Evolutionary conservation across 2,329 filamentous ascomycete genomes (phyloP).

Genomic region (Cladobotryum mycophilum): DNA sequence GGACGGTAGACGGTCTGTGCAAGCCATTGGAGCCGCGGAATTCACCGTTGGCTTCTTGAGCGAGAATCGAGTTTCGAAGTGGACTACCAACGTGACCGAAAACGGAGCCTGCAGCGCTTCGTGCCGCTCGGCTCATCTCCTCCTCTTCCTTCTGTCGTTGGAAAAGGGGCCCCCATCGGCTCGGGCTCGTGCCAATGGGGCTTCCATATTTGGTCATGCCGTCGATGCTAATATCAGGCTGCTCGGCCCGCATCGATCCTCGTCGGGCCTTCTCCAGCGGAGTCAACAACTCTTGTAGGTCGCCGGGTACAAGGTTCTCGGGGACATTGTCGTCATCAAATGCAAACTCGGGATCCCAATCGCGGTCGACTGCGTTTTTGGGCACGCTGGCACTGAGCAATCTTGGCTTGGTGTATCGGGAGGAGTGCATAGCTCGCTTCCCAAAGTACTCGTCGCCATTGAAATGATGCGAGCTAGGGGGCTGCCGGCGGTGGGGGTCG

Average conservation of each 20-base stretch:
- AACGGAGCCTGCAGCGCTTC: constrained; percentile 39
- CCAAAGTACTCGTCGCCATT: constrained; percentile 57
- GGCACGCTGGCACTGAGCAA: constrained; percentile 63
- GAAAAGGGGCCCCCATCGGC: constrained; percentile 55
- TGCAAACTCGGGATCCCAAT: constrained; percentile 63
- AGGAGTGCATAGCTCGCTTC: constrained; percentile 64
- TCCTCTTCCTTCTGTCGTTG: constrained; percentile 56
- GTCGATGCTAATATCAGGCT: constrained; percentile 25
- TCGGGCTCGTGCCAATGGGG: constrained; percentile 52
- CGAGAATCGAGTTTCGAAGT: constrained; percentile 56
- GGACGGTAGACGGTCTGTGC: constrained; percentile 31
- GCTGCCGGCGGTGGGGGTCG: constrained; percentile 40
- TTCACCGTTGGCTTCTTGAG: constrained; percentile 41
- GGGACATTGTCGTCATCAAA: constrained; percentile 55
- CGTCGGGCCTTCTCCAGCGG: constrained; percentile 61
- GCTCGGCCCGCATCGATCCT: constrained; percentile 51
- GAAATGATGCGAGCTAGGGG: constrained; percentile 46
- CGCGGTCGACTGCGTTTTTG: constrained; percentile 54
- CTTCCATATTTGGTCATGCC: constrained; percentile 55
- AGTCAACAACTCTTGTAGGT: constrained; percentile 59
- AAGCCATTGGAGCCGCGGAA: constrained; percentile 30
- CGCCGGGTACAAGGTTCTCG: constrained; percentile 64
- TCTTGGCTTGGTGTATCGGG: constrained; percentile 61
- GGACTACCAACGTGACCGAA: constrained; percentile 63
- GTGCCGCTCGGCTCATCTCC: constrained; percentile 33